Conservation (phyloP, 345 rosid genomes). For the Arabidopsis suecica region DNA sequence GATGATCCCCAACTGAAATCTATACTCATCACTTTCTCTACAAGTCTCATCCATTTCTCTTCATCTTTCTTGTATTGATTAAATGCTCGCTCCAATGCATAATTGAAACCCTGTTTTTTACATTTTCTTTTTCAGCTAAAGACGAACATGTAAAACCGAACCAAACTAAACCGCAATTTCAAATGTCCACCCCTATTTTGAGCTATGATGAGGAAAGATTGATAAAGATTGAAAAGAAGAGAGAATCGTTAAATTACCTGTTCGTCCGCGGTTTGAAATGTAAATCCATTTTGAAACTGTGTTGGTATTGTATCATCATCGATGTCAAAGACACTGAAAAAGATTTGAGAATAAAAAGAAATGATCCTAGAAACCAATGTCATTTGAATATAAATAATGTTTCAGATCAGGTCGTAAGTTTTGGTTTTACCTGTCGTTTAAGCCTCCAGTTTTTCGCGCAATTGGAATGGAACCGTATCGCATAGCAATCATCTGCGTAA, state of each 20-base stretch:
- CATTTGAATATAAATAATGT: slow-evolving; percentile 1
- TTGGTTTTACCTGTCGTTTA: slow-evolving; percentile 77
- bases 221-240: background rate
- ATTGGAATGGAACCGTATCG: slow-evolving; percentile 89
- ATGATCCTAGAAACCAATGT: slow-evolving; percentile 26
- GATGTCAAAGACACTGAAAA: slow-evolving; percentile 76
- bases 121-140: background rate
- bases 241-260: slow-evolving; percentile 54
- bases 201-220: slow-evolving; percentile 9
- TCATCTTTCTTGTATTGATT: slow-evolving; percentile 56
- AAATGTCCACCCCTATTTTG: background rate
- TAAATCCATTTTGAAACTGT: slow-evolving; percentile 75
- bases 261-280: slow-evolving; percentile 75
- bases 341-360: slow-evolving; percentile 10
- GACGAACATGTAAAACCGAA: slow-evolving; percentile 1
- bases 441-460: slow-evolving; percentile 89
- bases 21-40: slow-evolving; percentile 73
- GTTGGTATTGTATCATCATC: slow-evolving; percentile 78
- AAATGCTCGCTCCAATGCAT: slow-evolving; percentile 77
- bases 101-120: slow-evolving; percentile 59
- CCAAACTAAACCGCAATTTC: slow-evolving; percentile 11
- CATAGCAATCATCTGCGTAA: slow-evolving; percentile 89
- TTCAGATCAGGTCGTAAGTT: slow-evolving; percentile 12
- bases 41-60: slow-evolving; percentile 70
- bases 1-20: slow-evolving; percentile 94